A percentile compares a stretch with the other conserved stretches of the same genome.
phyloP scores from a whole-genome alignment of 139 green algal genomes.

The Diplosphaera chodatii region DNA sequence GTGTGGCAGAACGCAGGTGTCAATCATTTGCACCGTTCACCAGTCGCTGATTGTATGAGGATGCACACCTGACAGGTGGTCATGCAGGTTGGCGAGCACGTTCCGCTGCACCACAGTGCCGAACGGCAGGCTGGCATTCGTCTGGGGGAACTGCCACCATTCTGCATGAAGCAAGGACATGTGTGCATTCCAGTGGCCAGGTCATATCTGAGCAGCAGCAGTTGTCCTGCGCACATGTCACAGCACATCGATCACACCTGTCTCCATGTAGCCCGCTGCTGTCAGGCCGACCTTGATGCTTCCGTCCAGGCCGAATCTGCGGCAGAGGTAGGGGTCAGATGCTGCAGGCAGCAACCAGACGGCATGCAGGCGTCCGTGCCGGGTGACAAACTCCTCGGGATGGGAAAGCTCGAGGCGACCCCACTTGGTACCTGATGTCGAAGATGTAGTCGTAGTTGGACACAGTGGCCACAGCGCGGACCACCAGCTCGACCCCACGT shows the following conservation, averaged over 20 bases:
- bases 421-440: neutral
- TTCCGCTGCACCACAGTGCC: constrained; percentile 19
- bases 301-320: constrained; percentile 17
- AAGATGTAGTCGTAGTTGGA: neutral
- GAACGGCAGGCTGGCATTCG: neutral
- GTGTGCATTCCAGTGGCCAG: no score
- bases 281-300: constrained; percentile 15
- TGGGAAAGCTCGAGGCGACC: no score
- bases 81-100: constrained; percentile 16
- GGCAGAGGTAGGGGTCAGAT: neutral
- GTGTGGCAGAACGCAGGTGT: no score
- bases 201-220: no score
- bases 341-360: no score
- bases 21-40: no score
- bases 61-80: constrained; percentile 16
- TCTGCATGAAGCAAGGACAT: no score
- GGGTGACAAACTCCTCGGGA: no score
- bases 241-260: no score
- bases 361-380: no score
- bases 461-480: constrained; percentile 12
- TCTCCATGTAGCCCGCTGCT: constrained; percentile 23
- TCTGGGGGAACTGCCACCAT: constrained; percentile 11
- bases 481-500: neutral
- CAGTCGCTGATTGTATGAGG: no score
- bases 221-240: no score